Base-by-base conservation (phyloP, 2,329 filamentous ascomycete species). In the Colletotrichum eremochloae region DNA sequence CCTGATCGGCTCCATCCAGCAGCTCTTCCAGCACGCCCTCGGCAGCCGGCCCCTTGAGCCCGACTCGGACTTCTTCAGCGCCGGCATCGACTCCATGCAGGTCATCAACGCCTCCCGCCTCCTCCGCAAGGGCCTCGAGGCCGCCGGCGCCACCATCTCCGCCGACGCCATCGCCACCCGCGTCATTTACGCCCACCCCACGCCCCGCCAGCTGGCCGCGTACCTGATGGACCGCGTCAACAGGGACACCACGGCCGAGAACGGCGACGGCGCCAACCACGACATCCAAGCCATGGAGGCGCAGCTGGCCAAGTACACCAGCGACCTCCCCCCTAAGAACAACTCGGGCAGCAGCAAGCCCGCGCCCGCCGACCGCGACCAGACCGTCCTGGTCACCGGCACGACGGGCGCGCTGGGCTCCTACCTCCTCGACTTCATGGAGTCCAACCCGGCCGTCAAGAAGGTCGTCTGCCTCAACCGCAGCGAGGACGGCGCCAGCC, bases 401-500 rank as follows among this genome's bases (percentile, higher is more conserved):
- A 73, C 62, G 15, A 73, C 71, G 7, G 71, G 71, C 5, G 67
- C 24, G 1, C 56, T 73, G 40, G 71, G 71, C 40, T 71, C 71
- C 1, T 73, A 73, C 58, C 58, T 73, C 46, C 67, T 73, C 11
- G 71, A 73, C 57, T 82, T 14, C 80, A 81, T 53, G 81, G 81
- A 15, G 75, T 76, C 6, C 77, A 80, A 78, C 31, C 78, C 81
- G 0, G 68, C 73, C 5, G 81, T 87, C 15, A 76, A 78, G 44
- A 84, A 82, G 72, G 76, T 88, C 33, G 80, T 86, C 63, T 87
- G 85, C 67, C 79, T 88, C 18, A 88, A 88, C 76, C 81, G 86
- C n/a, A 78, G 80, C 18, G 78, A 79, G 3, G 84, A 87, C 40
- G 83, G 83, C 0, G 81, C 80, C 1, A 72, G 72, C 33, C 82